Evolutionary conservation across 768 basidiomycete genomes (phyloP).

Genomic region (Tulasnella sp.): DNA sequence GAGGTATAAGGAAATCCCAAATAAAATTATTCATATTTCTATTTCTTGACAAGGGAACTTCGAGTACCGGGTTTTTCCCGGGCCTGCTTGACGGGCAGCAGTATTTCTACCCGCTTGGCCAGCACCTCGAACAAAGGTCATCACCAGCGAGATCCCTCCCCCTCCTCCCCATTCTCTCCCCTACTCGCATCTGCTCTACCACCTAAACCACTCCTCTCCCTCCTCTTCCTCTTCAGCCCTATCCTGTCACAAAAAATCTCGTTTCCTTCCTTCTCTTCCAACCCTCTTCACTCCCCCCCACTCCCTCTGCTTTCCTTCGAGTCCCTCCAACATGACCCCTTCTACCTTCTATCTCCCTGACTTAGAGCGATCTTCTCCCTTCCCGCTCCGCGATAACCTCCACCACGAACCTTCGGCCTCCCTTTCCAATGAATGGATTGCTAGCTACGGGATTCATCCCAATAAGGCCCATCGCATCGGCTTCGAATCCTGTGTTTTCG

Average conservation of each 20-base stretch:
- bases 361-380: slow-evolving; percentile 7
- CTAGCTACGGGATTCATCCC: not conserved
- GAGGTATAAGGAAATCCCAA: not conserved
- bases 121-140: not conserved
- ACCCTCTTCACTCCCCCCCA: not conserved
- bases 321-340: not conserved
- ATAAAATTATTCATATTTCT: not conserved
- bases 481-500: not conserved
- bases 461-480: not conserved
- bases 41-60: not conserved
- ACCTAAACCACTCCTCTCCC: not conserved
- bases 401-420: not conserved
- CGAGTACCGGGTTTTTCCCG: not conserved
- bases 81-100: not conserved
- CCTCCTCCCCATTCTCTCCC: not conserved
- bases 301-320: not conserved
- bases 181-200: not conserved
- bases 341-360: slow-evolving; percentile 27
- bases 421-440: slow-evolving; percentile 12
- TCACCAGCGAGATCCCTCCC: not conserved
- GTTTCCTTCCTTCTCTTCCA: not conserved
- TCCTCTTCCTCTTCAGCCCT: not conserved
- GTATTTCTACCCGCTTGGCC: slow-evolving; percentile 6
- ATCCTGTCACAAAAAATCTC: not conserved
- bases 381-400: slow-evolving; percentile 16